Evolutionary conservation across 2,329 filamentous ascomycete genomes (phyloP).

Genomic region (Aureobasidium pullulans): DNA sequence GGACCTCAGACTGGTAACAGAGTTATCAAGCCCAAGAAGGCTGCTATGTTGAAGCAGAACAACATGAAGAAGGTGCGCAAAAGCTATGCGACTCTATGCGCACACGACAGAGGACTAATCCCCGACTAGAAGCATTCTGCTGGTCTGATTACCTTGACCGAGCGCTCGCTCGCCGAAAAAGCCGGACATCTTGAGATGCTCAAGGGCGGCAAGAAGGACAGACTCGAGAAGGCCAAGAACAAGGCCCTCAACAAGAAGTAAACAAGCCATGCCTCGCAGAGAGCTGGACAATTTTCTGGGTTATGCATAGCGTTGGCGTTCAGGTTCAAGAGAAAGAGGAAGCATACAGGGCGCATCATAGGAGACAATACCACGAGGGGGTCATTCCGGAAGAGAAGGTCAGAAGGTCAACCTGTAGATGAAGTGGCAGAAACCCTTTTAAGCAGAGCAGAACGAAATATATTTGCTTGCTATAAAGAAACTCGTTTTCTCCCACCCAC

Average conservation of each 20-base stretch:
- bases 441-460: background rate
- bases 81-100: background rate
- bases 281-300: background rate
- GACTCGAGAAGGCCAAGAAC: slow-evolving; percentile 17
- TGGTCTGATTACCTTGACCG: slow-evolving; percentile 58
- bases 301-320: slow-evolving; percentile 13
- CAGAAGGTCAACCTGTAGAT: background rate
- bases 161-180: slow-evolving; percentile 56
- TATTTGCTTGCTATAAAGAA: background rate
- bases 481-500: background rate
- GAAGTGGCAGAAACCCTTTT: background rate
- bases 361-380: background rate
- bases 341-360: background rate
- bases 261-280: background rate
- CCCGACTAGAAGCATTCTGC: slow-evolving; percentile 49
- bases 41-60: slow-evolving; percentile 50
- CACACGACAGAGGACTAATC: background rate
- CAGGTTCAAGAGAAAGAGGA: background rate
- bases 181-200: slow-evolving; percentile 65
- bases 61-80: slow-evolving; percentile 53
- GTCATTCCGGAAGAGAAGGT: background rate
- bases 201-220: slow-evolving; percentile 58
- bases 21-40: slow-evolving; percentile 61
- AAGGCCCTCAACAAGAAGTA: slow-evolving; percentile 6
- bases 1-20: slow-evolving; percentile 42